Conservation (phyloP, 2,329 filamentous ascomycete species). For the Botrytis byssoidea region DNA sequence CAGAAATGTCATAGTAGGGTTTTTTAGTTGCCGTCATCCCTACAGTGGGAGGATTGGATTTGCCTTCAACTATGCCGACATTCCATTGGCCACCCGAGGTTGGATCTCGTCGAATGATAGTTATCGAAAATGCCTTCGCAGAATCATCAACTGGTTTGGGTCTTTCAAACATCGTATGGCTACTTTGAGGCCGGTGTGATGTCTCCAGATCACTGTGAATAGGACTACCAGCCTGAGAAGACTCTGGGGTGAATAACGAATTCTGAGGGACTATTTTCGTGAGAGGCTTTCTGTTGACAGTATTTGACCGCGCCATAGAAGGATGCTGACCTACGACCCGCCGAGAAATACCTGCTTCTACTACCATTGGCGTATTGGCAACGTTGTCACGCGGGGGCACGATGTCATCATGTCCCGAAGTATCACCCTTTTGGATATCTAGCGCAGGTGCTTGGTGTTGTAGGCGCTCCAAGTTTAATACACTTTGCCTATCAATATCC, state of each 20-base stretch:
- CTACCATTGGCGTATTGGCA: slow-evolving; percentile 11
- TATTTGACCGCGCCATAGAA: slow-evolving; percentile 19
- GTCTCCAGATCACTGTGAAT: neutral
- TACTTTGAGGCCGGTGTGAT: slow-evolving; percentile 11
- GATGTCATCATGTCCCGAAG: neutral
- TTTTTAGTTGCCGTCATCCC: slow-evolving; percentile 41
- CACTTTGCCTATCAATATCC: slow-evolving; percentile 23
- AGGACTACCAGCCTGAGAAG: neutral
- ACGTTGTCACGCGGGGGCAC: slow-evolving; percentile 1
- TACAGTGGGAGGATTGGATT: slow-evolving; percentile 4
- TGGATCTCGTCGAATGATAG: slow-evolving; percentile 72
- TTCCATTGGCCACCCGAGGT: slow-evolving; percentile 72
- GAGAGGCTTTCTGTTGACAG: slow-evolving; percentile 26
- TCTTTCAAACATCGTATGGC: slow-evolving; percentile 18
- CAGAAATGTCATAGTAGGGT: slow-evolving; percentile 38
- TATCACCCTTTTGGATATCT: slow-evolving; percentile 10
- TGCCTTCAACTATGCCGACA: slow-evolving; percentile 59
- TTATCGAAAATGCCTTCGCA: slow-evolving; percentile 35
- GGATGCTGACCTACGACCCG: slow-evolving; percentile 23
- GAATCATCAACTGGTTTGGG: slow-evolving; percentile 7
- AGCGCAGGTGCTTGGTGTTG: slow-evolving; percentile 6
- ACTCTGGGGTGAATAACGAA: neutral
- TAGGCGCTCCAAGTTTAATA: slow-evolving; percentile 7
- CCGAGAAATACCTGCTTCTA: slow-evolving; percentile 29
- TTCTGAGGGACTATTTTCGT: slow-evolving; percentile 22